Evolutionary conservation across 2,329 filamentous ascomycete species (phyloP).

Genomic region (Cladosporium sp.): DNA sequence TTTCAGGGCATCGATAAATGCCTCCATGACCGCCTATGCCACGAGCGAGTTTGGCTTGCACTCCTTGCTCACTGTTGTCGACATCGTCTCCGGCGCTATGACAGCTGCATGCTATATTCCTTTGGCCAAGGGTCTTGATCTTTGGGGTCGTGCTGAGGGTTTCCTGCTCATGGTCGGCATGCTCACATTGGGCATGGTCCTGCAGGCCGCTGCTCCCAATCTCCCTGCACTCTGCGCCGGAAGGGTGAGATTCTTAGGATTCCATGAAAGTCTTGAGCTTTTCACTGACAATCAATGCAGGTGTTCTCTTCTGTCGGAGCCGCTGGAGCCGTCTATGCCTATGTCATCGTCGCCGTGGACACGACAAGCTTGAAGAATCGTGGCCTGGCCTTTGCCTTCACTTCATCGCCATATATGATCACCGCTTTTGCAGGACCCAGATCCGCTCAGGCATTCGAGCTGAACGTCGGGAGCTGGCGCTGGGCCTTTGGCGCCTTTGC

Average conservation of each 20-base stretch:
- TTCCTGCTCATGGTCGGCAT: conserved; percentile 52
- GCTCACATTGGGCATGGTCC: conserved; percentile 53
- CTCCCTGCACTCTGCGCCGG: conserved; percentile 60
- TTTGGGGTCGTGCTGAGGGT: conserved; percentile 65
- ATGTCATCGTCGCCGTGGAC: conserved; percentile 64
- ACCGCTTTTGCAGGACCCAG: conserved; percentile 20
- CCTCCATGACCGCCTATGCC: conserved; percentile 27
- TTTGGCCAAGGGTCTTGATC: conserved; percentile 63
- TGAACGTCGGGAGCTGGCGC: conserved; percentile 54
- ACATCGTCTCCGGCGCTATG: conserved; percentile 49
- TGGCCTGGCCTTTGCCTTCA: conserved; percentile 60
- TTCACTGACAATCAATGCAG: not conserved
- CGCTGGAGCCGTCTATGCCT: conserved; percentile 54
- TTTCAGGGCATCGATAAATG: conserved; percentile 29
- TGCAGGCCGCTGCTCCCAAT: conserved; percentile 62
- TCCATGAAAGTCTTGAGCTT: not conserved
- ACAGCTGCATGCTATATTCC: conserved; percentile 54
- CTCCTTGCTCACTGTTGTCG: conserved; percentile 38
- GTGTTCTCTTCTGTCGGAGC: conserved; percentile 29
- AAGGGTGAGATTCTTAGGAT: conserved; percentile 50
- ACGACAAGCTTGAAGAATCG: conserved; percentile 62
- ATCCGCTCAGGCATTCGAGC: conserved; percentile 23
- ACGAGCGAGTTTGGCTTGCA: conserved; percentile 28
- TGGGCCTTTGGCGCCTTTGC: conserved; percentile 67
- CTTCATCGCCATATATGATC: conserved; percentile 54